Base-by-base conservation (phyloP, 2,329 filamentous ascomycete species). In the Fulvia fulva region DNA sequence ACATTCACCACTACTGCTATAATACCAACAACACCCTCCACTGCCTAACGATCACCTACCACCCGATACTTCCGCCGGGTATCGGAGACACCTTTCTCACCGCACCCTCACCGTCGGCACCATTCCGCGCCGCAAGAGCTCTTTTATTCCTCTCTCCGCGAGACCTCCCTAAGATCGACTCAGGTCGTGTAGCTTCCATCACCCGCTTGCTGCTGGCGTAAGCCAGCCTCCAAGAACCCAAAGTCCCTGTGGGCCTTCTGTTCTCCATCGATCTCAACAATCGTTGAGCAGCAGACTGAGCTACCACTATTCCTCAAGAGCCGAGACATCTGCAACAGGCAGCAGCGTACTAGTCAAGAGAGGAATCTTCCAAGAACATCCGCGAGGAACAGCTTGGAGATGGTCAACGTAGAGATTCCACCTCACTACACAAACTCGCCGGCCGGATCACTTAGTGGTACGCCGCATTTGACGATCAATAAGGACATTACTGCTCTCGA, bases 281-380 rank as follows among this genome's bases (percentile, higher is more conserved):
- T 92, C 90, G 90, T 93, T 95, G 90, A 86, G 90, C 83, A 86
- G 89, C 87, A 95, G 91, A 91, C 89, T 91, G 91, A 90, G 91
- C 91, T 94, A 89, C 2, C 89, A 88, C 87, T 63, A 63, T 14
- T n/a, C 22, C 8, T 9, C 5, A 50, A 28, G n/a, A 25, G 47
- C 25, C 19, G 26, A 50, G 25, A 50, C 46, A 12, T 14, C 47
- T 50, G 47, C 47, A 50, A 8, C 26, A 50, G 47, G 47, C 32
- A 37, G 51, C 25, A 44, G 34, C 50, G 45, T 21, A 32, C 25
- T 26, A 45, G 22, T 41, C 46, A 53, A 49, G 55, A 51, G 51
- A 47, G 53, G 55, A 45, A 43, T 23, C 44, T 57, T 46, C 44
- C 11, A 14, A 25, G 4, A 14, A 11, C 44, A 25, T 23, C 21